Evolutionary conservation across 1,284 basidiomycete genomes (phyloP), one percentile per base, ranked within the genome.

Genomic region (Austroboletus niveus): DNA sequence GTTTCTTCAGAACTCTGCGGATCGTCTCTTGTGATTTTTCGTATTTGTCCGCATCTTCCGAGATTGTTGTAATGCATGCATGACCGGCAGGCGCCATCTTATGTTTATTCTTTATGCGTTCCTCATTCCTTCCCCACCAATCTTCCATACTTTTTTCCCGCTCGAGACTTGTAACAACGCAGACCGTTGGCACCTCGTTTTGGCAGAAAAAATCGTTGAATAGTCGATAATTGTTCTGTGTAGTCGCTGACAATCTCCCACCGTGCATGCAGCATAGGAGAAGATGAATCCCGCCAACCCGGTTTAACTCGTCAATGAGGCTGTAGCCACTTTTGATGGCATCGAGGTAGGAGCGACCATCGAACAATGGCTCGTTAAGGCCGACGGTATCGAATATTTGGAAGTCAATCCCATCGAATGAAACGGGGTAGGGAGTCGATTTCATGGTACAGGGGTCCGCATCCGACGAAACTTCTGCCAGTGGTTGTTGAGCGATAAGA

Each of bases 211-310:
- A 30, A 14, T 54, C 45, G 22, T 20, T 11, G 14, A 54, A 55
- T 42, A 49, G 6, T 8, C 14, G 24, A 5, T 49, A 45, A 29
- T 54, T 54, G 52, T 12, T 48, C 12, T 7, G 45, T 5, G 27
- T 30, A 8, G 14, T 17, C 7, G 15, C 1, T 22, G 14, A 45
- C 15, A 55, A 17, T 7, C 24, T 29, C 5, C 11, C 2, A 3
- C 36, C 32, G 10, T n/a, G 36, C 32, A 54, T 32, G 39, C 52
- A 54, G 9, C 42, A 36, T 9, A 54, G 42, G 27, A 54, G 40
- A 17, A 54, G 52, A 32, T 55, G 47, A 29, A 53, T 12, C n/a
- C 52, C 52, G 20, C 52, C 51, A 10, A 30, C 40, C 4, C 22
- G 35, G 2, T 14, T 34, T 15, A 43, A 10, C 5, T 36, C 12